A percentile compares a stretch with the other conserved stretches of the same genome.
phyloP scores from a whole-genome alignment of 2,329 filamentous ascomycete genomes.

The Fulvia fulva region DNA sequence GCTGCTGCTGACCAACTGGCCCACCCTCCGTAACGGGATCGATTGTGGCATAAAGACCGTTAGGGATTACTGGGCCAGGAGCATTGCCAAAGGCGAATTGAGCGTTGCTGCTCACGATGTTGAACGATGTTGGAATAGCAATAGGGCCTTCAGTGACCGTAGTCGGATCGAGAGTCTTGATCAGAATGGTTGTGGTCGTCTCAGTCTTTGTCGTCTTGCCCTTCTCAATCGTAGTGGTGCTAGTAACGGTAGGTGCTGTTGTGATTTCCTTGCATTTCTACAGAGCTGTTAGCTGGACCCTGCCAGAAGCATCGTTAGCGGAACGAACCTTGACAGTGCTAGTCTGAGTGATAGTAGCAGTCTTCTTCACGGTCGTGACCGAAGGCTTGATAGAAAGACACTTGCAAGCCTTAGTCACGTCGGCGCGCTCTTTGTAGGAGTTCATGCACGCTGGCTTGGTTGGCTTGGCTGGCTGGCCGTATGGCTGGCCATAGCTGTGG shows the following conservation, averaged over 20 bases:
- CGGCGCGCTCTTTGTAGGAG: neutral
- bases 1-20: neutral
- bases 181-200: neutral
- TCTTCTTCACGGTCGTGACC: neutral
- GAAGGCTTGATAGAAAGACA: neutral
- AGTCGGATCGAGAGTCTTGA: neutral
- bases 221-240: neutral
- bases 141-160: neutral
- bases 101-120: neutral
- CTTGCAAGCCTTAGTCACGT: neutral
- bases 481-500: neutral
- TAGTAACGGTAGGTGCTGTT: neutral
- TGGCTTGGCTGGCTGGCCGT: neutral
- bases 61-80: no score
- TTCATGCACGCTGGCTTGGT: neutral
- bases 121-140: neutral
- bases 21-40: neutral
- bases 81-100: neutral
- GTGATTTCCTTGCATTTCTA: neutral
- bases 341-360: neutral
- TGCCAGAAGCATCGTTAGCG: neutral
- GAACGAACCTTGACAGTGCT: neutral
- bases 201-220: neutral
- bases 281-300: neutral
- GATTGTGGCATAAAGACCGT: neutral